Evolutionary conservation across 805 yeast genomes (phyloP), one percentile per base, ranked within the genome.

Genomic region (Candida pini): DNA sequence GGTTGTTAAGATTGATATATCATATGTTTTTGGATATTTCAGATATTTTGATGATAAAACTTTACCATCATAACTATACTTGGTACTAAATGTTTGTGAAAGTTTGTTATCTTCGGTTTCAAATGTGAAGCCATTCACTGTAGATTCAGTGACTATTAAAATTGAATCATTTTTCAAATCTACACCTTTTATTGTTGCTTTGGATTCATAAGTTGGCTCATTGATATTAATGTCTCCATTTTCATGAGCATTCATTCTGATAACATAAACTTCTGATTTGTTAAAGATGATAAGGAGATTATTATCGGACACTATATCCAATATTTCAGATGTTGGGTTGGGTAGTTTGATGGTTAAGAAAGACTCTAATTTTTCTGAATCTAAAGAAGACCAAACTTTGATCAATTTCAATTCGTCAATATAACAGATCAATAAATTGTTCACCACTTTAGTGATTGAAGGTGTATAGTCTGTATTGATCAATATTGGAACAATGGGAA

Each of bases 1-100:
- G 3, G 47, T 26, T 6, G 60, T 50, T 18, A 56, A 35, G 18
- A 55, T 44, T 1, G 44, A 48, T 29, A 54, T 35, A 36, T 49
- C 51, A 22, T 40, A 48, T 18, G 26, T 15, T 15, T n/a, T 22
- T 6, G 25, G 31, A 20, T 33, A 39, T 5, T 29, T 31, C 4
- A 49, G 32, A 27, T 53, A 55, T 24, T 43, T 47, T 9, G 56
- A 35, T 5, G 38, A 27, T 6, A 45, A 28, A 13, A 53, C 35
- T 7, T 34, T 31, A 7, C 47, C 53, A 14, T 40, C 40, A 18
- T 39, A 33, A 16, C 36, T 26, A 28, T 43, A 39, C 20, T 38
- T 41, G n/a, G 45, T 32, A 7, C 48, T 35, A 18, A 42, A 40
- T 4, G 39, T 21, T 12, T 47, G 45, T 13, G 34, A 32, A 5